Base-by-base conservation (phyloP, 139 green algal species). In the Chlamydomonas incerta region DNA sequence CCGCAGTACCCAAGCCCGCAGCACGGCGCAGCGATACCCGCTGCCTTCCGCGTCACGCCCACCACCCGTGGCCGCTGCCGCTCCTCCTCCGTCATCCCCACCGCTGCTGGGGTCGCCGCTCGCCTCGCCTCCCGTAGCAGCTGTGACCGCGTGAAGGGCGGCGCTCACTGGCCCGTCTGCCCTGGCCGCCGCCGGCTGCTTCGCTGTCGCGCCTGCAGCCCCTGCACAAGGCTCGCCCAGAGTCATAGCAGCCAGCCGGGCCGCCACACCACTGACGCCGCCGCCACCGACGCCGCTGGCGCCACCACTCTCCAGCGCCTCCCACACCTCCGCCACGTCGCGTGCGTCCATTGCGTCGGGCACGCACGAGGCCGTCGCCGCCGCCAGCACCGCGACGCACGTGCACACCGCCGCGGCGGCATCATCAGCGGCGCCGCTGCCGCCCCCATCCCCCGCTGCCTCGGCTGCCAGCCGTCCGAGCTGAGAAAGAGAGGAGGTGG, bases 311-410 rank as follows among this genome's bases (percentile, higher is more conserved):
- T 15, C 21, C 9, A 83, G 10, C 5, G 35, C 63, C n/a, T 74
- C 77, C 29, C 63, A 83, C 31, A 83, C 77, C 8, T 74, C 63
- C 14, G 74, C 77, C 10, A 83, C 41, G 29, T 83, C 77, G 46
- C 77, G 41, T 28, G 63, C 29, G 21, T 83, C 77, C 8, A 66
- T 66, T 46, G 9, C 77, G 10, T 21, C 46, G 3, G 41, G 41
- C 6, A 66, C 29, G 41, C 41, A 65, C 15, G 77, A 74, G 0
- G 26, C 63, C 2, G 65, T 8, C 5, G 63, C 65, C 23, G 74
- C 77, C 1, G 20, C 41, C 29, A 83, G 41, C 0, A 41, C 47
- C 65, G 50, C 63, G 26, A 74, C 77, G 63, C 77, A 83, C 28
- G 17, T 2, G n/a, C 76, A 83, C n/a, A 83, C 9, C 1, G 14